Conservation (phyloP, 2,329 filamentous ascomycete genomes). For the Gremmenia infestans region DNA sequence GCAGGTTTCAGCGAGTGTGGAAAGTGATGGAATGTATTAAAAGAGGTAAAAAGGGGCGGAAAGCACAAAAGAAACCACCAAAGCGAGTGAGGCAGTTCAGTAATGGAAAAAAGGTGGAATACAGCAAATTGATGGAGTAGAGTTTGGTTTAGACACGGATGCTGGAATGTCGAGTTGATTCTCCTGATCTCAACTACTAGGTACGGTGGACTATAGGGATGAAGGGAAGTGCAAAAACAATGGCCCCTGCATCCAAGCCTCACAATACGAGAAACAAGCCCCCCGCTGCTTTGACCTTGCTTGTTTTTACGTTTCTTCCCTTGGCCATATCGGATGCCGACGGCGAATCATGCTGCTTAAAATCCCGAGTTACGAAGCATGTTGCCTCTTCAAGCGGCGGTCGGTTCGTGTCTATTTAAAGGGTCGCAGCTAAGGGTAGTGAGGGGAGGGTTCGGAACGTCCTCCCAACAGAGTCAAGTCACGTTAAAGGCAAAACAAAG, state of each 20-base stretch:
- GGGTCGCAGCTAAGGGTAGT: no score
- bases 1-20: slow-evolving; percentile 4
- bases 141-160: slow-evolving; percentile 10
- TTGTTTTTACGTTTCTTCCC: background rate
- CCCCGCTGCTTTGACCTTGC: background rate
- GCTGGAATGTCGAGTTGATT: slow-evolving; percentile 1
- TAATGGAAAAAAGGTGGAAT: slow-evolving; percentile 2
- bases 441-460: no score
- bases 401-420: no score
- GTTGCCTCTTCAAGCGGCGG: no score
- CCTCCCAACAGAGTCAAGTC: no score
- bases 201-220: no score
- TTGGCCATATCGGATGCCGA: no score
- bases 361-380: no score
- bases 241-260: background rate
- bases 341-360: no score
- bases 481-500: no score
- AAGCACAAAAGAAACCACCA: slow-evolving; percentile 38
- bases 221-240: background rate
- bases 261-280: background rate
- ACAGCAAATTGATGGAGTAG: slow-evolving; percentile 11
- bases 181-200: background rate
- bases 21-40: slow-evolving; percentile 14
- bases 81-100: slow-evolving; percentile 53
- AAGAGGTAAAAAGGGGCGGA: slow-evolving; percentile 21